A percentile compares a stretch with the other conserved stretches of the same genome.
phyloP scores from a whole-genome alignment of 768 basidiomycete species.

The Phaffia tasmanica region DNA sequence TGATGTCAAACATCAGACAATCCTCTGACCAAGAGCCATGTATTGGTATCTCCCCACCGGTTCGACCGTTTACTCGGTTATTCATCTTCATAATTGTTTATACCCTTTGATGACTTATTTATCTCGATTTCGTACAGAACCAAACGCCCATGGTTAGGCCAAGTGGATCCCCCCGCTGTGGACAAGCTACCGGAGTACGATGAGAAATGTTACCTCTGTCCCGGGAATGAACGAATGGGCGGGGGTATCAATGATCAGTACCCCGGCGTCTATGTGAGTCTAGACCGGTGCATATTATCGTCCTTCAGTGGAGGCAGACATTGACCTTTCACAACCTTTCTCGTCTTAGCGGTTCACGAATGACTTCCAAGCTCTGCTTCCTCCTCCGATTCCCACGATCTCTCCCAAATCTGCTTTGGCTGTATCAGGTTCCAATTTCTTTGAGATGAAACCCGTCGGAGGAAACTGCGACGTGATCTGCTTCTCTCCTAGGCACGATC shows the following conservation, averaged over 20 bases:
- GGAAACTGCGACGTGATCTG: constrained; percentile 81
- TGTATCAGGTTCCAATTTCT: constrained; percentile 27
- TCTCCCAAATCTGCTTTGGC: background rate
- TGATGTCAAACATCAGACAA: constrained; percentile 48
- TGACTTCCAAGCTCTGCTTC: constrained; percentile 69
- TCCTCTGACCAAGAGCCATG: constrained; percentile 61
- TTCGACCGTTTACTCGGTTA: background rate
- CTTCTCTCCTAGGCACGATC: constrained; percentile 75
- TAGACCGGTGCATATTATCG: background rate
- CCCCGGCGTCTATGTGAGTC: constrained; percentile 48
- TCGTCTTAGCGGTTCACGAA: constrained; percentile 50
- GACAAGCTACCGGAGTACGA: constrained; percentile 48
- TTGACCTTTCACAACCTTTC: background rate
- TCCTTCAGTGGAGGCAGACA: no score
- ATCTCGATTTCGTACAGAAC: constrained; percentile 35
- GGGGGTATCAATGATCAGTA: constrained; percentile 60
- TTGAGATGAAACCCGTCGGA: constrained; percentile 51
- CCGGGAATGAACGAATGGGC: constrained; percentile 65
- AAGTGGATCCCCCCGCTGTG: constrained; percentile 56
- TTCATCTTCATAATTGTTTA: background rate
- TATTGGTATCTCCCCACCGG: constrained; percentile 81
- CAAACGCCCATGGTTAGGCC: constrained; percentile 83
- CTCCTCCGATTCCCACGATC: constrained; percentile 45
- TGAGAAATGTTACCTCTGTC: constrained; percentile 67
- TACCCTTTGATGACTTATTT: background rate